Base-by-base conservation (phyloP, 805 yeast genomes). In the Teunomyces atbi region DNA sequence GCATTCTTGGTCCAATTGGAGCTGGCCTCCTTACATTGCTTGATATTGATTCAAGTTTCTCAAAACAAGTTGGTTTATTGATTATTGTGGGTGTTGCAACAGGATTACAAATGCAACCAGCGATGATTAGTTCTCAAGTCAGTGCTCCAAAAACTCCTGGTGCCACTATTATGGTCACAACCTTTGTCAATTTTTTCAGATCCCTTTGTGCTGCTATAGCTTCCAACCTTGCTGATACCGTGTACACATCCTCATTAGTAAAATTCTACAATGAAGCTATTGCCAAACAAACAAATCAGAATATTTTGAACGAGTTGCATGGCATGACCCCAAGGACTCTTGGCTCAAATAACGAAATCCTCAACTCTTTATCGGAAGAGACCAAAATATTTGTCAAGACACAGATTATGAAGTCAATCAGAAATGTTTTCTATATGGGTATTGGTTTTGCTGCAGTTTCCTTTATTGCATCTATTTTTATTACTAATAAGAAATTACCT, bases 141-240 rank as follows among this genome's bases (percentile, higher is more conserved):
- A 62, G 69, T 19, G 79, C 81, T 7, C 82, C 84, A 26, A 75
- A 78, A 47, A 58, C 66, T 1, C 70, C 77, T 4, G 84, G 83
- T 13, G 70, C 75, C 3, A 66, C 69, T 6, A 75, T 80, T 41
- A 56, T 78, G 59, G 67, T 78, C 2, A 77, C 82, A 5, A 60
- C 81, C 0, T 64, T 71, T 42, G 45, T 76, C 46, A 68, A 71
- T 49, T 77, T 76, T 54, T 57, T 59, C n/a, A 71, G 83, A 51
- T 58, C 75, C 1, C 48, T 78, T 12, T 78, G 77, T n/a, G 75
- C 77, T 40, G 67, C 82, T 1, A 32, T 79, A 20, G 71, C 76
- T 18, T 65, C 75, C 3, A 67, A 64, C 33, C 58, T 76, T n/a
- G 68, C 73, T 4, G 77, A 74, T 48, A 64, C 70, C n/a, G 68